phyloP scores from a whole-genome alignment of 1,284 basidiomycete genomes.

The Tausonia pullulans region DNA sequence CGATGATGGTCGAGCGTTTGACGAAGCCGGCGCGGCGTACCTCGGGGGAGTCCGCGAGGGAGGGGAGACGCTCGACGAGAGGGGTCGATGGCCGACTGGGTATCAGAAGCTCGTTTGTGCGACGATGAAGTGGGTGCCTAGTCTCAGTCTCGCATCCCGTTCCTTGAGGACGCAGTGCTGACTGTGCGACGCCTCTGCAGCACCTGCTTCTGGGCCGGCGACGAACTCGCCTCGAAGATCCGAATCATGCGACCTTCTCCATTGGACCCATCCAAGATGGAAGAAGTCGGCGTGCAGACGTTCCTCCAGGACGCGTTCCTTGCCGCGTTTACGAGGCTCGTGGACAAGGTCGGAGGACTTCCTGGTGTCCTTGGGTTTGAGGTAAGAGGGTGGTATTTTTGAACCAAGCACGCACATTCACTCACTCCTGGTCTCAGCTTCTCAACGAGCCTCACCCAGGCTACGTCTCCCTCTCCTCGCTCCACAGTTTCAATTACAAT shows the following conservation, averaged over 20 bases:
- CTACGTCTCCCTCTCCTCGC: slow-evolving; percentile 68
- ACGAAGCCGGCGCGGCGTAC: slow-evolving; percentile 74
- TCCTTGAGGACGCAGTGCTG: not conserved
- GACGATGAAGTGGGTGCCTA: slow-evolving; percentile 63
- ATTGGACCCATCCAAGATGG: slow-evolving; percentile 34
- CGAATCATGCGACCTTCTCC: slow-evolving; percentile 22
- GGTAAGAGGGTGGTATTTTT: slow-evolving; percentile 38
- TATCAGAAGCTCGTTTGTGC: slow-evolving; percentile 34
- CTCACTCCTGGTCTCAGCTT: slow-evolving; percentile 40
- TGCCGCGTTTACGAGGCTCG: slow-evolving; percentile 61
- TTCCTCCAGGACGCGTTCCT: slow-evolving; percentile 77
- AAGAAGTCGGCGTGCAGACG: slow-evolving; percentile 54
- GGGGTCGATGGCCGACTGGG: slow-evolving; percentile 70
- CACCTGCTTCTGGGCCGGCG: slow-evolving; percentile 83
- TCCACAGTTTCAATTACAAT: slow-evolving; percentile 80
- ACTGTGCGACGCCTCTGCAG: slow-evolving; percentile 22
- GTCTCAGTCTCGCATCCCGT: not conserved
- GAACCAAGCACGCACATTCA: not conserved
- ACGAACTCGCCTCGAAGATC: slow-evolving; percentile 67
- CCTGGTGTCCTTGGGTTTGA: slow-evolving; percentile 82
- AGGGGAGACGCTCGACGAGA: slow-evolving; percentile 42
- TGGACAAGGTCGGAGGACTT: slow-evolving; percentile 55
- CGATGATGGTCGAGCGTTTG: slow-evolving; percentile 44
- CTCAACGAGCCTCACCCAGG: slow-evolving; percentile 97
- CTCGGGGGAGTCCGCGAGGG: slow-evolving; percentile 58